Evolutionary conservation across 768 basidiomycete genomes (phyloP), one percentile per base, ranked within the genome.

Genomic region (Lentinula lateritia): DNA sequence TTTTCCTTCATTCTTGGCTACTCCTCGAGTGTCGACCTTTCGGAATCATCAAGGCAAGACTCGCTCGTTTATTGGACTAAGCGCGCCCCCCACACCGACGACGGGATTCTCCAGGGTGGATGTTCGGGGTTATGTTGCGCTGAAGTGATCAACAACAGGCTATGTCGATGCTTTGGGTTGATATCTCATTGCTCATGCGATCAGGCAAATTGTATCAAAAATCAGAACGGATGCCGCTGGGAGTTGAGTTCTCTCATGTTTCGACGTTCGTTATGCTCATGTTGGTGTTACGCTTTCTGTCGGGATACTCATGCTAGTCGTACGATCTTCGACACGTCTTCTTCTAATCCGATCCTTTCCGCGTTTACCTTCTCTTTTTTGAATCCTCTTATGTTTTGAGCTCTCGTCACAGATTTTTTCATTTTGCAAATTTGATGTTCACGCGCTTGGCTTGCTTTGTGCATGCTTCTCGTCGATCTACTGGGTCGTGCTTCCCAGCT

Each of bases 81-180:
- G 84, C 48, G 76, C 82, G 28, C 84, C 86, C 15, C 81, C 85
- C 20, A 87, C 87, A 32, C 89, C 92, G 10, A 93, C 92, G 7
- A 90, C 87, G 18, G 92, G 88, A 3, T 88, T 89, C 64, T 90
- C 91, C 13, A 87, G 87, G 66, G 91, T 93, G 57, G 92, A 93
- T 69, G 92, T 83, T 61, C 83, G 88, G 62, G 92, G 92, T n/a
- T 91, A 86, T 76, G 78, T 91, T 61, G 88, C 85, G 34, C 67
- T 85, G 52, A 77, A 81, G 66, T 64, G 54, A 62, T 39, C 3
- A 42, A 41, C 1, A 45, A 16, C 2, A 23, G 42, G 5, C 16
- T 36, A 20, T 18, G 3, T 48, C 46, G 2, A 52, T 28, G 18
- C 50, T 20, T 32, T 23, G 50, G 1, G 50, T n/a, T n/a, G 15